phyloP scores from a whole-genome alignment of 441 rosid species.

The Pelargonium australe region DNA sequence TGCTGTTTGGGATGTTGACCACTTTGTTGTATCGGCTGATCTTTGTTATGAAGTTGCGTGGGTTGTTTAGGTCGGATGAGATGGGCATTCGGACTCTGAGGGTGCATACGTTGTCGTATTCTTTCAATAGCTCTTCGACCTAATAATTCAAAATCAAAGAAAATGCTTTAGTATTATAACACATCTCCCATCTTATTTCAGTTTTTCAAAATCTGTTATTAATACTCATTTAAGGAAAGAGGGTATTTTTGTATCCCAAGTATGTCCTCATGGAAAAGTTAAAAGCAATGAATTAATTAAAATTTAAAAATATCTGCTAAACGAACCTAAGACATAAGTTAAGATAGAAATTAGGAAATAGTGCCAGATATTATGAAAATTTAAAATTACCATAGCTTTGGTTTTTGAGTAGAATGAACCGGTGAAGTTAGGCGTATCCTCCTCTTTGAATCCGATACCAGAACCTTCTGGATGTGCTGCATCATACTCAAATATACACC shows the following conservation, averaged over 20 bases:
- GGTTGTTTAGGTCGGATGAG: slow-evolving; percentile 78
- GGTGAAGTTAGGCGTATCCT: slow-evolving; percentile 70
- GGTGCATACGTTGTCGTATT: slow-evolving; percentile 82
- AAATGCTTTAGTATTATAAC: background rate
- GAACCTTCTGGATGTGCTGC: slow-evolving; percentile 72
- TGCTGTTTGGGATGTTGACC: slow-evolving; percentile 90
- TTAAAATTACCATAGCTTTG: slow-evolving; percentile 62
- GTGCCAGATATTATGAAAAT: background rate
- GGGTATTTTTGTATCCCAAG: too few relatives aligned
- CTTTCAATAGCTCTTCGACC: slow-evolving; percentile 86
- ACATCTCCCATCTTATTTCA: too few relatives aligned
- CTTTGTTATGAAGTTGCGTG: slow-evolving; percentile 88
- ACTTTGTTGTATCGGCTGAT: slow-evolving; percentile 84
- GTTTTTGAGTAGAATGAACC: slow-evolving; percentile 90
- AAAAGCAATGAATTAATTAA: too few relatives aligned
- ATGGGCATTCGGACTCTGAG: slow-evolving; percentile 90
- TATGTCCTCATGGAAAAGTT: too few relatives aligned
- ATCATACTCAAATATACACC: slow-evolving; percentile 88
- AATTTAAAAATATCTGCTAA: background rate
- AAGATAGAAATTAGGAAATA: background rate
- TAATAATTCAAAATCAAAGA: slow-evolving; percentile 22
- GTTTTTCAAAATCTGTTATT: too few relatives aligned
- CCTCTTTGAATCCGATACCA: slow-evolving; percentile 78
- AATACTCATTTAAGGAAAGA: too few relatives aligned
- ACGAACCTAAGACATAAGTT: background rate